phyloP scores from a whole-genome alignment of 805 yeast species.

The Ogataea populi-albae region DNA sequence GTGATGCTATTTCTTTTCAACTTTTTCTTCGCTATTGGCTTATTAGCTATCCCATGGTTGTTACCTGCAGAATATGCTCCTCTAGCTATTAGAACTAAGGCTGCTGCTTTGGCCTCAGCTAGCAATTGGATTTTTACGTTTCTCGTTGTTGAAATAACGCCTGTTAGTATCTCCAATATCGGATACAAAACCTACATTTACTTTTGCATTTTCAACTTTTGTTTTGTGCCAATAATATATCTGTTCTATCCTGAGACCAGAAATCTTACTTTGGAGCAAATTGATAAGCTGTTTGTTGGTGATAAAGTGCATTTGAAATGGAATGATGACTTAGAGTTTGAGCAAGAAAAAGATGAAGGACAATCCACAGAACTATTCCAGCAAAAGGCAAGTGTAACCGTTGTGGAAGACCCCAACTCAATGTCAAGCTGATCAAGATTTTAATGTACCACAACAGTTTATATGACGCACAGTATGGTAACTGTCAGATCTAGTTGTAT shows the following conservation, averaged over 20 bases:
- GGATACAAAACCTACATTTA: conserved; percentile 49
- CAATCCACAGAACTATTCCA: neutral
- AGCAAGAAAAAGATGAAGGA: conserved; percentile 4
- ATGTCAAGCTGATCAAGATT: too few relatives aligned
- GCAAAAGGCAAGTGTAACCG: neutral
- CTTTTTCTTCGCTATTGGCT: conserved; percentile 72
- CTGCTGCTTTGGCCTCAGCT: conserved; percentile 62
- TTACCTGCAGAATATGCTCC: conserved; percentile 57
- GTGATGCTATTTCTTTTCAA: conserved; percentile 59
- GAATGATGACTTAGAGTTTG: conserved; percentile 10
- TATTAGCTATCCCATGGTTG: conserved; percentile 52
- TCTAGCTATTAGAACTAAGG: conserved; percentile 65
- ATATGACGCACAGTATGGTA: too few relatives aligned
- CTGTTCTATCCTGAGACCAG: conserved; percentile 64
- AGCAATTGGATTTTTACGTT: conserved; percentile 77
- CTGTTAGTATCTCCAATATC: conserved; percentile 47
- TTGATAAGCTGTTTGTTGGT: conserved; percentile 49
- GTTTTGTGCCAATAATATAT: conserved; percentile 55
- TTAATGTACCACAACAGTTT: too few relatives aligned
- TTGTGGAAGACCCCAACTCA: neutral
- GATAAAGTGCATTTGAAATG: conserved; percentile 25
- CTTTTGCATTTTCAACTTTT: conserved; percentile 51
- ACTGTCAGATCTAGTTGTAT: too few relatives aligned
- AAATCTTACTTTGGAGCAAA: conserved; percentile 65
- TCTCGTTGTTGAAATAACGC: conserved; percentile 65